Base-by-base conservation (phyloP, 345 rosid species). In the Cardamine occulta region DNA sequence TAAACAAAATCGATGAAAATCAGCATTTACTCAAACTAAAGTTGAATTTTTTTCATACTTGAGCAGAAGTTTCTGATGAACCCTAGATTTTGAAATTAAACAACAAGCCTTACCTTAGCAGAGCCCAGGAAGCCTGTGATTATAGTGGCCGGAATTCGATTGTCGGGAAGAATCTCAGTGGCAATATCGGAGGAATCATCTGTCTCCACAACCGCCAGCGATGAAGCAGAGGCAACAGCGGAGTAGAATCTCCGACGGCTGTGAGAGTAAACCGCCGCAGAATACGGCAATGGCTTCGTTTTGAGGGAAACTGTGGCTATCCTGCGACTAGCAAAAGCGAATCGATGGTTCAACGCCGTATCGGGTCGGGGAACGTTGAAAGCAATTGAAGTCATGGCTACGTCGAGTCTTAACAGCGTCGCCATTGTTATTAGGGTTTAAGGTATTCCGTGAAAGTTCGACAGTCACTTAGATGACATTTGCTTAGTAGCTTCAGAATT, bases 71-170 rank as follows among this genome's bases (percentile, higher is more conserved):
- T 14, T 68, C 7, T 10, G 26, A 17, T 12, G 14, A 42, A 28
- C 0, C 14, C 15, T 28, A 32, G 21, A 39, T 13, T 29, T 47
- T 15, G 18, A 28, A 52, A 29, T 1, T 1, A 68, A 31, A 51
- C n/a, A 31, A 62, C 18, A 70, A 39, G 74, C 35, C 17, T 40
- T 31, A 94, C 98, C 96, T 94, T 90, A 12, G 97, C 97, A 19
- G 99, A 95, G 8, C 97, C 99, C 57, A 95, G 70, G 61, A 95
- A 92, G 2, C 99, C 97, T 1, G 99, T 95, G 69, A 95, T 92
- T 51, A 95, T 89, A 15, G 99, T 90, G 45, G 93, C 99, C 24
- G 97, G 97, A 70, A 95, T 85, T 70, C 97, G 89, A 76, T 80
- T 85, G 57, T 95, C 99, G 0, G 92, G 88, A 1, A 86, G 80